Percentiles rank a stretch among this genome's conserved stretches.
phyloP scores from a whole-genome alignment of 73 alveolate genomes.

The Symbiodinium pilosum region DNA sequence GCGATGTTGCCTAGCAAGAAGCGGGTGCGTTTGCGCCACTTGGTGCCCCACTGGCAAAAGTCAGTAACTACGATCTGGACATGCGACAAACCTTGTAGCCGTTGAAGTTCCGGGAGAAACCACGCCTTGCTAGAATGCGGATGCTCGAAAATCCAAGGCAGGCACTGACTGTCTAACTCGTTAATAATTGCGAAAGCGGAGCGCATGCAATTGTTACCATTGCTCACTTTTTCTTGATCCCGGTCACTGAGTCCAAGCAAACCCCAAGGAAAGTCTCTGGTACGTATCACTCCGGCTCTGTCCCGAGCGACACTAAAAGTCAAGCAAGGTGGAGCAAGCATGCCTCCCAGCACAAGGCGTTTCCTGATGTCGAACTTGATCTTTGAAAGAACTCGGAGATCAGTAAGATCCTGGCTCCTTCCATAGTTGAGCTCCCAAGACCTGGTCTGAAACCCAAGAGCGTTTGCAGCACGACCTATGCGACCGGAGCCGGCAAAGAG shows the following conservation, averaged over 20 bases:
- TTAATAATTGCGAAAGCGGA: neutral
- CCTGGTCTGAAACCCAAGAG: neutral
- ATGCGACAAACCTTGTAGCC: neutral
- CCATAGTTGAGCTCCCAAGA: conserved; percentile 18
- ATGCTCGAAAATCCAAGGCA: conserved; percentile 15
- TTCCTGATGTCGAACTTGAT: neutral
- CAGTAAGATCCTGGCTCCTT: neutral
- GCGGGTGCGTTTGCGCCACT: conserved; percentile 22
- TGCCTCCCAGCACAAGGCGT: neutral
- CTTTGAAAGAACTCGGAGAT: neutral
- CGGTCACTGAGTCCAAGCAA: neutral
- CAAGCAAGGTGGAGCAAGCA: conserved; percentile 38
- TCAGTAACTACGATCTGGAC: neutral
- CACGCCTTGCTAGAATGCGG: conserved; percentile 3
- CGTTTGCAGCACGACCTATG: neutral
- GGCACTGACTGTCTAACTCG: neutral
- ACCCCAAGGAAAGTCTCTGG: conserved; percentile 5
- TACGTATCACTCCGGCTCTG: neutral
- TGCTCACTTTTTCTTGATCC: neutral
- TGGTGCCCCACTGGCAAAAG: conserved; percentile 4
- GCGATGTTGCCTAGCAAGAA: neutral
- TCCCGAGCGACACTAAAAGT: conserved; percentile 22
- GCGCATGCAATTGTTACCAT: neutral
- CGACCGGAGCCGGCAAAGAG: neutral
- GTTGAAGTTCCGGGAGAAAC: neutral